phyloP scores from a whole-genome alignment of 1,284 basidiomycete genomes.

The Cutaneotrichosporon dermatis region DNA sequence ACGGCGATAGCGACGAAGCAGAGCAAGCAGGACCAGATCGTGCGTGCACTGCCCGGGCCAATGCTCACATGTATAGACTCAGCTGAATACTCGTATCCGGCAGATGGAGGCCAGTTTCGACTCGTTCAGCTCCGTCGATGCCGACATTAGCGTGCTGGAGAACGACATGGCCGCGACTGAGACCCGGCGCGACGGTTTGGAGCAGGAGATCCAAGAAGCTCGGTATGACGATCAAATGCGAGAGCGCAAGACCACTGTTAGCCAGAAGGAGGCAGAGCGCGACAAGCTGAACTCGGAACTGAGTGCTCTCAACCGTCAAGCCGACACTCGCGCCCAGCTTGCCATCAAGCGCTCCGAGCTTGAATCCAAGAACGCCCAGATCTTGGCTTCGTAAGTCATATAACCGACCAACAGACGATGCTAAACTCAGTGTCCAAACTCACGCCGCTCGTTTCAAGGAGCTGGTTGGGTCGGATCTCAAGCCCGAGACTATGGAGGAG shows the following conservation, averaged over 20 bases:
- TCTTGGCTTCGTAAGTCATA: slow-evolving; percentile 61
- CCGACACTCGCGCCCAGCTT: slow-evolving; percentile 75
- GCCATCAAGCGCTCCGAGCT: slow-evolving; percentile 69
- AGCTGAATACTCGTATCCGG: slow-evolving; percentile 39
- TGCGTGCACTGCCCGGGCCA: slow-evolving; percentile 34
- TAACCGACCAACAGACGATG: not conserved
- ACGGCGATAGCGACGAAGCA: slow-evolving; percentile 35
- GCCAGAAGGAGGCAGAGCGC: slow-evolving; percentile 64
- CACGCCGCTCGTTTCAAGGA: slow-evolving; percentile 62
- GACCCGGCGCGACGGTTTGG: slow-evolving; percentile 57
- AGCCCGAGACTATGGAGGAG: slow-evolving; percentile 64
- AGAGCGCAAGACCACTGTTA: slow-evolving; percentile 57
- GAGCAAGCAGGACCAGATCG: slow-evolving; percentile 59
- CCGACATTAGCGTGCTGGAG: slow-evolving; percentile 58
- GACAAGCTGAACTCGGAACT: slow-evolving; percentile 72
- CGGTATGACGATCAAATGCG: slow-evolving; percentile 68
- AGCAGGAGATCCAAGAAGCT: slow-evolving; percentile 58
- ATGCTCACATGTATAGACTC: slow-evolving; percentile 17
- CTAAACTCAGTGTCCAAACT: slow-evolving; percentile 56
- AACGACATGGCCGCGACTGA: slow-evolving; percentile 67
- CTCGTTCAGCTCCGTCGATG: slow-evolving; percentile 56
- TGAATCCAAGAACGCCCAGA: slow-evolving; percentile 60
- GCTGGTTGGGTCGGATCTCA: slow-evolving; percentile 59
- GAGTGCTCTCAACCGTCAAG: slow-evolving; percentile 68
- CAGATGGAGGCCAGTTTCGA: slow-evolving; percentile 58